Evolutionary conservation across 192 early-diverging fungal species (phyloP).

Genomic region (Gamsiella multidivaricata): DNA sequence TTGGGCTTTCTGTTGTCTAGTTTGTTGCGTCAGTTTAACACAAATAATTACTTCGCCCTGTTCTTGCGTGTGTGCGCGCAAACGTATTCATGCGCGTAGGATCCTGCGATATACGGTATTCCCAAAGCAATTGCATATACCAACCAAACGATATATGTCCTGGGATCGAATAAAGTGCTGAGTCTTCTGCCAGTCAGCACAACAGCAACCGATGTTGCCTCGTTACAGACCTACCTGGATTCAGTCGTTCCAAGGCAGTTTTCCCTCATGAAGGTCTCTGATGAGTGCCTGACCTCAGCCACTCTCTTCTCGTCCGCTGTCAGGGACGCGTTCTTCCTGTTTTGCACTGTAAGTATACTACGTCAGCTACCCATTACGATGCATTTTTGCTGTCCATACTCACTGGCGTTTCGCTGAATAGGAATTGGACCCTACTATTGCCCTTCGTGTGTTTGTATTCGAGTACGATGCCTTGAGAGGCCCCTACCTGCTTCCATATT

Average conservation of each 20-base stretch:
- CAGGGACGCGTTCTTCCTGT: background rate
- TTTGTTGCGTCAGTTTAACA: no score
- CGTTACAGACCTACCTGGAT: background rate
- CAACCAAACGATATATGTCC: background rate
- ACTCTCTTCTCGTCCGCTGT: conserved; percentile 4
- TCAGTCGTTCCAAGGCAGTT: background rate
- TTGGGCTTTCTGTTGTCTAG: background rate
- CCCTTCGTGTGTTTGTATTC: background rate
- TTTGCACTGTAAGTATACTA: conserved; percentile 9
- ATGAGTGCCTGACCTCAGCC: conserved; percentile 5
- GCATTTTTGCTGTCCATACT: background rate
- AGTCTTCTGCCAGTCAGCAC: background rate
- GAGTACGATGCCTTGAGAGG: background rate
- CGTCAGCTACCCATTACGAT: background rate
- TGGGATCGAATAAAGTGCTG: conserved; percentile 4
- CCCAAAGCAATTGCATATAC: conserved; percentile 4
- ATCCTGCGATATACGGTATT: background rate
- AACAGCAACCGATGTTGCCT: background rate
- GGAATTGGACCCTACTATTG: background rate
- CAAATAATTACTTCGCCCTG: no score
- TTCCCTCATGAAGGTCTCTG: background rate
- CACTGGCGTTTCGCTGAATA: background rate
- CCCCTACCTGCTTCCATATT: background rate
- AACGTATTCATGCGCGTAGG: background rate
- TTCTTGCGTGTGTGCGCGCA: no score